phyloP scores from a whole-genome alignment of 1,284 basidiomycete genomes.

The Athelia sp. region DNA sequence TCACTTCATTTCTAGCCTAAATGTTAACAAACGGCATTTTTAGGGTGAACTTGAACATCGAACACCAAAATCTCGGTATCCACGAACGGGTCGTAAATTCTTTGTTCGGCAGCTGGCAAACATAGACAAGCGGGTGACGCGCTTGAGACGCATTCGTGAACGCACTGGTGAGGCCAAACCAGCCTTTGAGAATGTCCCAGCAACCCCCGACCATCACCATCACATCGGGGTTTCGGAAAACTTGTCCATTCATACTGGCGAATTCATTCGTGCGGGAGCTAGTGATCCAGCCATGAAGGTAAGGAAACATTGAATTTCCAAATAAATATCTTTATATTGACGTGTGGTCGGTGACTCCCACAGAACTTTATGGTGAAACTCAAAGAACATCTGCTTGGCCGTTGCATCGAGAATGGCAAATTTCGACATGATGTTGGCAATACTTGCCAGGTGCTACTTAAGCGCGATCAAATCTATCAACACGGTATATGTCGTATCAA shows the following conservation, averaged over 20 bases:
- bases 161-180: not conserved
- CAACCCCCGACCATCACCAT: constrained; percentile 12
- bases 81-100: constrained; percentile 21
- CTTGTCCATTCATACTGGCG: not conserved
- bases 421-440: constrained; percentile 8
- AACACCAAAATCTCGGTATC: constrained; percentile 22
- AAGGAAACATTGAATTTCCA: too few relatives aligned
- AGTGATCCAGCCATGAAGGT: constrained; percentile 7
- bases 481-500: too few relatives aligned
- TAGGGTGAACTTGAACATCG: constrained; percentile 29
- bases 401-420: constrained; percentile 3
- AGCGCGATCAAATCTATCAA: too few relatives aligned
- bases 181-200: constrained; percentile 12
- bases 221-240: constrained; percentile 16
- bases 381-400: constrained; percentile 5
- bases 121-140: constrained; percentile 5
- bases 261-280: constrained; percentile 1
- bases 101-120: constrained; percentile 18
- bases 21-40: too few relatives aligned
- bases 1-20: not conserved
- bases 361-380: constrained; percentile 9
- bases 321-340: not conserved
- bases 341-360: not conserved
- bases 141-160: constrained; percentile 3
- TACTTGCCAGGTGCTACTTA: constrained; percentile 11